These are phyloP conservation scores for Gaeumannomyces tritici DNA, from an alignment of 2,329 filamentous ascomycete species.

Conservation along the genomic window DNA sequence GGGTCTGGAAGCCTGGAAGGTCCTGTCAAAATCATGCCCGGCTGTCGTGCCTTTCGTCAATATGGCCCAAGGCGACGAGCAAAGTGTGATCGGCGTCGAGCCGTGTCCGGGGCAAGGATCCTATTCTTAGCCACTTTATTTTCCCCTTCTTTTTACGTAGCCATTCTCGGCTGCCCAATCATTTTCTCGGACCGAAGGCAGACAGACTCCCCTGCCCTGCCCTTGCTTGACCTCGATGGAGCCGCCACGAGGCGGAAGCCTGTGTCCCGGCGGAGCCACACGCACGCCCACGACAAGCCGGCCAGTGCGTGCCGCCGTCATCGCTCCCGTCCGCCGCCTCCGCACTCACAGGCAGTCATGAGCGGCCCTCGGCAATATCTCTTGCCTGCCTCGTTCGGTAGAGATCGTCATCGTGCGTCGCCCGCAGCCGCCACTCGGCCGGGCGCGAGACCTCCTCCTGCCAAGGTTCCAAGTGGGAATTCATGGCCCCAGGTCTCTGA, in stretches of 20 bases:
- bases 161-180: neutral
- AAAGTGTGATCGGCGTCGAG: neutral
- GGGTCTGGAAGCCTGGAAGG: neutral
- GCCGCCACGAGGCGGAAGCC: neutral
- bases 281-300: neutral
- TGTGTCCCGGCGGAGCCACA: neutral
- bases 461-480: neutral
- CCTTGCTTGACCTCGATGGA: neutral
- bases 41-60: neutral
- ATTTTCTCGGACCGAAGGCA: neutral
- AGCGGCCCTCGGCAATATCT: neutral
- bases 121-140: neutral
- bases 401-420: neutral
- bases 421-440: neutral
- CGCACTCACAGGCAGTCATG: neutral
- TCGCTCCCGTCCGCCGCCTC: neutral
- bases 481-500: neutral
- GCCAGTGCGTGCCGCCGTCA: neutral
- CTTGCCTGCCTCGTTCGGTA: neutral
- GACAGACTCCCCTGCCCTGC: neutral
- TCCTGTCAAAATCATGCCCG: neutral
- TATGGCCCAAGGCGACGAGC: neutral
- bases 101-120: neutral
- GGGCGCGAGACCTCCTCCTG: neutral
- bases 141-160: neutral